phyloP scores from a whole-genome alignment of 306 rosid genomes.

The Vicia sativa region DNA sequence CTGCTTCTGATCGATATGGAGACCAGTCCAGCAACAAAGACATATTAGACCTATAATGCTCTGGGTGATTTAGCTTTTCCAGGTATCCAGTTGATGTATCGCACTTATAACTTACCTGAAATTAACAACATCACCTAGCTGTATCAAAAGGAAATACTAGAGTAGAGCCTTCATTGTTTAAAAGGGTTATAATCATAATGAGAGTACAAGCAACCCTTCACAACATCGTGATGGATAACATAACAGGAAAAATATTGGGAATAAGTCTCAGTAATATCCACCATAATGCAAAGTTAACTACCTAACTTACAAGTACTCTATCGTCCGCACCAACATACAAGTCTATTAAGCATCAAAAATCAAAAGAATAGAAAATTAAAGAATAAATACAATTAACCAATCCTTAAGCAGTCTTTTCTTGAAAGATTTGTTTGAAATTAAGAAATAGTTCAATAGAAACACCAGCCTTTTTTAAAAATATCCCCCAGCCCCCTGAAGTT shows the following conservation, averaged over 20 bases:
- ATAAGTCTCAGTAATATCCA: conserved; percentile 23
- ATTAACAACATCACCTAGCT: conserved; percentile 19
- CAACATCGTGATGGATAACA: conserved; percentile 22
- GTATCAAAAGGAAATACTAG: conserved; percentile 11
- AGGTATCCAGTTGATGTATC: conserved; percentile 49
- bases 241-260: conserved; percentile 4
- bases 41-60: conserved; percentile 61
- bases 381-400: no score
- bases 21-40: conserved; percentile 74
- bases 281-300: neutral
- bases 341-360: no score
- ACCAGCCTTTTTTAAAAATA: no score
- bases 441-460: no score
- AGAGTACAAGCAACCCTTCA: conserved; percentile 17
- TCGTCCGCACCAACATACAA: no score
- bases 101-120: conserved; percentile 71
- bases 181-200: conserved; percentile 32
- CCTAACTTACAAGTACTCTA: neutral
- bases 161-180: neutral
- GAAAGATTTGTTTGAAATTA: no score
- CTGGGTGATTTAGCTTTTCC: conserved; percentile 58
- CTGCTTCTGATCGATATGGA: conserved; percentile 74
- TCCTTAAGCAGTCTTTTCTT: no score
- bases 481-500: no score
- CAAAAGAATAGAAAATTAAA: no score